phyloP scores from a whole-genome alignment of 371 early-diverging fungal species.

The Apophysomyces variabilis region DNA sequence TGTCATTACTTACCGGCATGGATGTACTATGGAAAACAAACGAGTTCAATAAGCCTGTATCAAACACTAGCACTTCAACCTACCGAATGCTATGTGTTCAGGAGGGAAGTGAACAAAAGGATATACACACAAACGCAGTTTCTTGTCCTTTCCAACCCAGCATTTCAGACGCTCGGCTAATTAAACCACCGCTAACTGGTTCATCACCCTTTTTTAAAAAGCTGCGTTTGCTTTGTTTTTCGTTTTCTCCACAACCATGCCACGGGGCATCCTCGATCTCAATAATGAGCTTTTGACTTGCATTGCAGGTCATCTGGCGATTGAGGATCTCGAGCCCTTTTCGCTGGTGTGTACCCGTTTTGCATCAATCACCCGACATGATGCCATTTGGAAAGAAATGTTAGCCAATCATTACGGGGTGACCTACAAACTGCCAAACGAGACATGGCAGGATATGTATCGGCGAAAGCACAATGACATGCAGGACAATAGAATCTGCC shows the following conservation, averaged over 20 bases:
- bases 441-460: conserved; percentile 48
- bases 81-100: not conserved
- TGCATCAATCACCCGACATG: conserved; percentile 33
- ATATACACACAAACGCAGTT: not conserved
- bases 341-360: conserved; percentile 39
- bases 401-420: conserved; percentile 44
- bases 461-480: conserved; percentile 40
- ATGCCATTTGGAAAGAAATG: conserved; percentile 48
- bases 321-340: conserved; percentile 31
- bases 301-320: conserved; percentile 42
- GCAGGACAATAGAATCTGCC: conserved; percentile 42
- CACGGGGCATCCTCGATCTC: conserved; percentile 19
- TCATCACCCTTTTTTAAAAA: not conserved
- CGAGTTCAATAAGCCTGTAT: not conserved
- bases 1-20: conserved; percentile 2
- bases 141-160: conserved; percentile 8
- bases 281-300: conserved; percentile 42
- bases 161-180: not conserved
- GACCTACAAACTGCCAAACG: conserved; percentile 43
- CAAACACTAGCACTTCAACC: not conserved
- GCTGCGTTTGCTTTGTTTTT: conserved; percentile 1
- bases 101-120: not conserved
- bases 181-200: not conserved
- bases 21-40: not conserved
- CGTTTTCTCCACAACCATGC: conserved; percentile 7